Conservation (phyloP, 768 basidiomycete genomes). For the Pisolithus albus region DNA sequence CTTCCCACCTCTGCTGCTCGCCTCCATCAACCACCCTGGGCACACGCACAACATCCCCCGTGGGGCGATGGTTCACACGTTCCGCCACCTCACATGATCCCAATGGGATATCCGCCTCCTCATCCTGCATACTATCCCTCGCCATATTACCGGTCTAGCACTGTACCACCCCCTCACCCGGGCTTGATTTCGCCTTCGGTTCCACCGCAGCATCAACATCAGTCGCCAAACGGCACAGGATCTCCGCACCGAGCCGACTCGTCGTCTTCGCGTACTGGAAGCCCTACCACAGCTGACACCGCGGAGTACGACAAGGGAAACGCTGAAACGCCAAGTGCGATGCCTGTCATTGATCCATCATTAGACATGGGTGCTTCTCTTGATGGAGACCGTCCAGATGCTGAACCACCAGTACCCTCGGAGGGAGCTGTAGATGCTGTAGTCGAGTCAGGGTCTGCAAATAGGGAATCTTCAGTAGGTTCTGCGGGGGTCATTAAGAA, state of each 20-base stretch:
- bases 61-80: too few relatives aligned
- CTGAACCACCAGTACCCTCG: conserved; percentile 20
- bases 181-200: conserved; percentile 8
- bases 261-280: conserved; percentile 22
- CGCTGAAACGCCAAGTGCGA: conserved; percentile 1
- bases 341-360: conserved; percentile 34
- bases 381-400: conserved; percentile 10
- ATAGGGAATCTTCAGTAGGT: conserved; percentile 20
- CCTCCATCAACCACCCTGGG: conserved; percentile 33
- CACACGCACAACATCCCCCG: too few relatives aligned
- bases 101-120: conserved; percentile 32
- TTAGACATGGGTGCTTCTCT: conserved; percentile 23
- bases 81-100: conserved; percentile 23
- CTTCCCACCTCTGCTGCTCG: conserved; percentile 52
- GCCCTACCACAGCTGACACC: conserved; percentile 13
- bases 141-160: conserved; percentile 42
- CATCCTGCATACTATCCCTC: conserved; percentile 31
- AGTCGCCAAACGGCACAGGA: conserved; percentile 18
- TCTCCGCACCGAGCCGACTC: conserved; percentile 21
- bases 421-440: conserved; percentile 28
- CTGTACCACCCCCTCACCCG: conserved; percentile 21
- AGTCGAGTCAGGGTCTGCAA: conserved; percentile 25
- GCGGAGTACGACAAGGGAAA: conserved; percentile 10
- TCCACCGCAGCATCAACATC: conserved; percentile 1
- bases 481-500: background rate